Base-by-base conservation (phyloP, 371 early-diverging fungal genomes). In the Umbelopsis sp. region DNA sequence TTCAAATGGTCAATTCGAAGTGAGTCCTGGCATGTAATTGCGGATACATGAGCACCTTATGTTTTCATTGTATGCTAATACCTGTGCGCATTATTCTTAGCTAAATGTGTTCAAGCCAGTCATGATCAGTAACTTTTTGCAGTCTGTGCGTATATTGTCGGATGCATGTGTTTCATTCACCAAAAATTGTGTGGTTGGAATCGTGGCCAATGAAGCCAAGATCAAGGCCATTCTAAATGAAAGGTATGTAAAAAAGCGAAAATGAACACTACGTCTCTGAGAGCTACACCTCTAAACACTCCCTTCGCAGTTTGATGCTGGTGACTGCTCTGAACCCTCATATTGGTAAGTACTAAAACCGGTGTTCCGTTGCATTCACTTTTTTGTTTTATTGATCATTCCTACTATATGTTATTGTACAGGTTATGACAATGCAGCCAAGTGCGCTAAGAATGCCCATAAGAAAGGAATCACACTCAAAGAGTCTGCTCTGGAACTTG, bases 21-120 rank as follows among this genome's bases (percentile, higher is more conserved):
- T 81, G 75, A 64, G 63, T 24, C 24, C 14, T 12, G 18, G 29
- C 63, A 50, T 45, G 37, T 12, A 7, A 57, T 22, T 48, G 16
- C 53, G 50, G 4, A 52, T 51, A 22, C 1, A 41, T 41, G 29
- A 29, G 41, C 41, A 41, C 41, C 41, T 41, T 41, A 41, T 41
- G 10, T 41, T 41, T 41, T 41, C 12, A 7, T 22, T 22, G 22
- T 22, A 41, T 41, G 41, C 41, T 41, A 41, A 41, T 7, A 7
- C 22, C 7, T 41, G 2, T 41, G 12, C 41, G 7, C 12, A 41
- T 45, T 18, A 45, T n/a, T 66, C 29, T 35, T 29, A 81, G 89
- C 87, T 95, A 52, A 96, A 96, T 73, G 96, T 96, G 63, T 96
- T 94, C 85, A 96, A 95, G 79, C 96, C 96, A 51, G 92, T 96